These are phyloP conservation scores for Astragalus membranaceus DNA, from an alignment of 306 rosid species.

Conservation along the genomic window DNA sequence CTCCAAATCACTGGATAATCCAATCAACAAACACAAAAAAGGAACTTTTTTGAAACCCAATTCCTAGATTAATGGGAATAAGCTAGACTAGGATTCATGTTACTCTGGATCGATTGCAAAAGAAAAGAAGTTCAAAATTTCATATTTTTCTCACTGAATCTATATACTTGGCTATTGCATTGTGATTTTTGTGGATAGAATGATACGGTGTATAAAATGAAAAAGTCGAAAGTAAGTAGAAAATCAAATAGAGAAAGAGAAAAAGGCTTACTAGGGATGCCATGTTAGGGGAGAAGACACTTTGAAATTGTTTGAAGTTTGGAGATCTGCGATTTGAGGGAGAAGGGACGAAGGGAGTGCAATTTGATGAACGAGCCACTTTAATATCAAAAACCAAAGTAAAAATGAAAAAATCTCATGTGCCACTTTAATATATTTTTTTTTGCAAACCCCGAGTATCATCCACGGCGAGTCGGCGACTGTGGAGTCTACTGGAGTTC, in stretches of 20 bases:
- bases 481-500: no score
- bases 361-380: not conserved
- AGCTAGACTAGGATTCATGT: not conserved
- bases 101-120: not conserved
- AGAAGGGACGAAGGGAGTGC: not conserved
- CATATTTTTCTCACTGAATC: not conserved
- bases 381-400: no score
- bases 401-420: no score
- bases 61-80: not conserved
- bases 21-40: not conserved
- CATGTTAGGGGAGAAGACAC: slow-evolving; percentile 19
- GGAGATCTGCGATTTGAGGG: slow-evolving; percentile 17
- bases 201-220: not conserved
- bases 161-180: not conserved
- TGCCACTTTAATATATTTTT: no score
- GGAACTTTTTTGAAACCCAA: not conserved
- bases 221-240: not conserved
- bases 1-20: slow-evolving; percentile 9
- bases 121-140: not conserved
- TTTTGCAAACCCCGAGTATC: no score
- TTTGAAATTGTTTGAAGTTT: not conserved
- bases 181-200: not conserved
- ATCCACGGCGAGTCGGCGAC: no score
- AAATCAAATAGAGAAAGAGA: not conserved
- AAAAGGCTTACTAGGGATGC: slow-evolving; percentile 25